These are phyloP conservation scores for Malus sylvestris DNA, from an alignment of 306 rosid species.

Conservation along the genomic window DNA sequence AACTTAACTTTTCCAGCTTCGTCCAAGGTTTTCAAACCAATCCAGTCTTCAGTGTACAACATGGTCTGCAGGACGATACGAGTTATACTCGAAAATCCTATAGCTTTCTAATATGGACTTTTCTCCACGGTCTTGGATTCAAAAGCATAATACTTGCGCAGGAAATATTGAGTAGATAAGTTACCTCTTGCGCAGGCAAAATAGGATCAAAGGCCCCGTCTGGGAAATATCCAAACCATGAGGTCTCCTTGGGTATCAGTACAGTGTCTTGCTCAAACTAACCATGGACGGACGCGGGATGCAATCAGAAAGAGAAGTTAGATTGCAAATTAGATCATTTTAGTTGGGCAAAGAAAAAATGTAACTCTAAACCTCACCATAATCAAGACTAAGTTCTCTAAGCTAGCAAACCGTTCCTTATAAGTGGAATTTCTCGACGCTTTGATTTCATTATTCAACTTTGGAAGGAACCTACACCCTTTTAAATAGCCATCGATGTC, in stretches of 20 bases:
- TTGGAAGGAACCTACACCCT: conserved; percentile 74
- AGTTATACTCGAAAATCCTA: background rate
- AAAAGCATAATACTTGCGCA: background rate
- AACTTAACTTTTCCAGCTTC: conserved; percentile 70
- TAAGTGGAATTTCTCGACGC: conserved; percentile 46
- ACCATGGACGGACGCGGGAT: background rate
- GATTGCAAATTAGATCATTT: background rate
- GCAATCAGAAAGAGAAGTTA: background rate
- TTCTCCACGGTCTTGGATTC: background rate
- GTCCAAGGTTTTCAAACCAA: conserved; percentile 73
- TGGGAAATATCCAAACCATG: conserved; percentile 72
- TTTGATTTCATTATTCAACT: conserved; percentile 64
- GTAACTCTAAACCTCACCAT: conserved; percentile 54
- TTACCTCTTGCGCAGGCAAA: conserved; percentile 55
- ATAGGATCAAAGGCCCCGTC: conserved; percentile 50
- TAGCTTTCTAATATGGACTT: background rate
- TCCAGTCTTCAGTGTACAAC: conserved; percentile 83
- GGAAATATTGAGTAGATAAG: background rate
- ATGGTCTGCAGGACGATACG: conserved; percentile 47
- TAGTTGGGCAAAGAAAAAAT: background rate
- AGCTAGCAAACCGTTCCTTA: conserved; percentile 65
- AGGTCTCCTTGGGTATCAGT: conserved; percentile 61
- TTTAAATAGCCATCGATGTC: conserved; percentile 41
- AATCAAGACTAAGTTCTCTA: conserved; percentile 61
- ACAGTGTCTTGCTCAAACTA: conserved; percentile 57